Conservation (phyloP, 805 yeast genomes). For the Hanseniaspora valbyensis region DNA sequence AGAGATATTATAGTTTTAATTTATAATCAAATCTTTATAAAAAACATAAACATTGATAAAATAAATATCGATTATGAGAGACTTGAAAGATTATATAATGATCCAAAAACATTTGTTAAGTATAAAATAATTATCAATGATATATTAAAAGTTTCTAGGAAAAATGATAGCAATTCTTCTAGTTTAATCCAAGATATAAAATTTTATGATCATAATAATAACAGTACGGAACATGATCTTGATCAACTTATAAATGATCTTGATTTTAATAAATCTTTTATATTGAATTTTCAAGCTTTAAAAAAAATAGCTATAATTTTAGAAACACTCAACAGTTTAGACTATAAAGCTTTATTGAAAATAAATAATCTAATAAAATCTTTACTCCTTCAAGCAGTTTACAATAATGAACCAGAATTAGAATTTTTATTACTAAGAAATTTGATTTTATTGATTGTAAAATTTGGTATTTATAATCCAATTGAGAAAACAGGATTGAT, state of each 20-base stretch:
- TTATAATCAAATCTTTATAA: conserved; percentile 3
- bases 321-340: background rate
- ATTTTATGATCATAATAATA: background rate
- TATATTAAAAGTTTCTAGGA: background rate
- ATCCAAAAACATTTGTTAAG: conserved; percentile 6
- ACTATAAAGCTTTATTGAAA: conserved; percentile 1
- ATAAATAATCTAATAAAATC: conserved; percentile 3
- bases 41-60: background rate
- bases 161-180: background rate
- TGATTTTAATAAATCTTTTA: background rate
- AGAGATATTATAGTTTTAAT: conserved; percentile 2
- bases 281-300: background rate
- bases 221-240: background rate
- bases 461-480: background rate
- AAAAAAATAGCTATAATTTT: background rate
- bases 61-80: background rate
- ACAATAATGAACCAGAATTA: conserved; percentile 42
- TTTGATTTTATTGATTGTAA: conserved; percentile 51
- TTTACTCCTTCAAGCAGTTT: background rate
- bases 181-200: too few species aligned
- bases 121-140: conserved; percentile 10
- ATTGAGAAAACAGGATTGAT: background rate
- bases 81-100: conserved; percentile 1
- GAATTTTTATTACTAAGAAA: conserved; percentile 77
- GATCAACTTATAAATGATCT: background rate